These are phyloP conservation scores for Cytospora mali DNA, from an alignment of 2,329 filamentous ascomycete species.

Conservation along the genomic window DNA sequence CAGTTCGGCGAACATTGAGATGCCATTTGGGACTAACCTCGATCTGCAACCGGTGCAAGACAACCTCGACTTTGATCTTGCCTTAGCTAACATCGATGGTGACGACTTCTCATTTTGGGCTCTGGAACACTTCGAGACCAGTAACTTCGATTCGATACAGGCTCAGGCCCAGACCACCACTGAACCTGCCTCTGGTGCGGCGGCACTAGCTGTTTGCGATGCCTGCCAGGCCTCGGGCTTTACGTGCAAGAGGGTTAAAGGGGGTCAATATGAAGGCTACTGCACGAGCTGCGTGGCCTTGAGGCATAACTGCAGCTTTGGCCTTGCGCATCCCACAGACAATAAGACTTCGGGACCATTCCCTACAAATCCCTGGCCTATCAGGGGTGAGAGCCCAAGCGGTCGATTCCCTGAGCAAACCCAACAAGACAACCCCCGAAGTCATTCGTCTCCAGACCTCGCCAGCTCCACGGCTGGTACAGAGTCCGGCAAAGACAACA, in stretches of 20 bases:
- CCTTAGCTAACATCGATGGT: constrained; percentile 57
- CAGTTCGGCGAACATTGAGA: constrained; percentile 32
- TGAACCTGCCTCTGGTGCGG: constrained; percentile 26
- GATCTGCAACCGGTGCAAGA: constrained; percentile 32
- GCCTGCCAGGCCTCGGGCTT: constrained; percentile 56
- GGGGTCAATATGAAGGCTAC: constrained; percentile 62
- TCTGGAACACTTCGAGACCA: constrained; percentile 58
- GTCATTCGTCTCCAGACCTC: constrained; percentile 34
- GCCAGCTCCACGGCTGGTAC: constrained; percentile 31
- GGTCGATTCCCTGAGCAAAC: constrained; percentile 44
- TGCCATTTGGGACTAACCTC: constrained; percentile 41
- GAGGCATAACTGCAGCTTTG: constrained; percentile 61
- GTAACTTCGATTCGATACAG: constrained; percentile 37
- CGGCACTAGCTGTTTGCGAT: constrained; percentile 45
- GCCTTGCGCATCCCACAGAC: constrained; percentile 39
- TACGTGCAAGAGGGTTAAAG: constrained; percentile 62
- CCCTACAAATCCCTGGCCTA: constrained; percentile 50
- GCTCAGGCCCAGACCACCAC: constrained; percentile 2
- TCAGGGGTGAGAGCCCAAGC: constrained; percentile 47
- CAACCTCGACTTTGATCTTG: constrained; percentile 52
- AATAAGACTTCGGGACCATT: constrained; percentile 44
- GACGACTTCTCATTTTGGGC: constrained; percentile 64
- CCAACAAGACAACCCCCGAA: constrained; percentile 28
- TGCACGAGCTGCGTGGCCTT: constrained; percentile 66
- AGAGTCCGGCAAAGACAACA: constrained; percentile 28